These are phyloP conservation scores for Ceratobasidium sp. DNA, from an alignment of 1,284 basidiomycete species.

Conservation along the genomic window DNA sequence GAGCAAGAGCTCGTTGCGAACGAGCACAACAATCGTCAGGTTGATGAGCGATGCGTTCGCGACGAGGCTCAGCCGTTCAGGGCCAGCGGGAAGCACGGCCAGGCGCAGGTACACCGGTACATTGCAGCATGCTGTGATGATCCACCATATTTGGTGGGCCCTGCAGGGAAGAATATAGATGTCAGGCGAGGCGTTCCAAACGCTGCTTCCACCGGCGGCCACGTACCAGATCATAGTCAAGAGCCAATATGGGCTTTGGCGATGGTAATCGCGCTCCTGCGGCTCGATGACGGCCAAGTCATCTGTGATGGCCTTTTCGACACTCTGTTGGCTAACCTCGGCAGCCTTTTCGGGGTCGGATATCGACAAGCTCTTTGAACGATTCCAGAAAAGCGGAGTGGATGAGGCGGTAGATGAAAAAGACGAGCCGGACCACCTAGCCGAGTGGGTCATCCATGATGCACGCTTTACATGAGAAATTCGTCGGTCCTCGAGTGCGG, in stretches of 20 bases:
- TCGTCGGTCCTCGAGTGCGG: constrained; percentile 20
- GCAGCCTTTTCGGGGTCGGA: constrained; percentile 42
- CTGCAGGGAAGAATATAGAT: constrained; percentile 12
- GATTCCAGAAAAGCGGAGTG: constrained; percentile 30
- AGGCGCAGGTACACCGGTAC: constrained; percentile 27
- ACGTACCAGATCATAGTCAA: constrained; percentile 39
- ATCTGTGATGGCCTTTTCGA: constrained; percentile 37
- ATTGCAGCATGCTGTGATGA: constrained; percentile 24
- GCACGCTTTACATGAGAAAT: constrained; percentile 31
- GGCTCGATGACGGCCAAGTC: constrained; percentile 34
- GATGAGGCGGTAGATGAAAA: constrained; percentile 34
- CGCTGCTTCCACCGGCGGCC: not conserved
- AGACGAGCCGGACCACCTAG: constrained; percentile 30
- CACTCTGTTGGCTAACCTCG: constrained; percentile 33
- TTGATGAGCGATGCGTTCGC: constrained; percentile 39
- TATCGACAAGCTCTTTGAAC: constrained; percentile 17
- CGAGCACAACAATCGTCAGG: constrained; percentile 32
- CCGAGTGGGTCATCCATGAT: constrained; percentile 39
- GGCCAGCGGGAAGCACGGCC: constrained; percentile 27
- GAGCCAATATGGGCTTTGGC: constrained; percentile 36
- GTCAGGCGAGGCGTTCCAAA: not conserved
- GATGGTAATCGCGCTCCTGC: constrained; percentile 40
- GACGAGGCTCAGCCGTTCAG: constrained; percentile 21
- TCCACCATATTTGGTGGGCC: constrained; percentile 44
- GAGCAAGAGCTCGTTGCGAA: constrained; percentile 32